Conservation (phyloP, 2,329 filamentous ascomycete species). For the Xylaria digitata region DNA sequence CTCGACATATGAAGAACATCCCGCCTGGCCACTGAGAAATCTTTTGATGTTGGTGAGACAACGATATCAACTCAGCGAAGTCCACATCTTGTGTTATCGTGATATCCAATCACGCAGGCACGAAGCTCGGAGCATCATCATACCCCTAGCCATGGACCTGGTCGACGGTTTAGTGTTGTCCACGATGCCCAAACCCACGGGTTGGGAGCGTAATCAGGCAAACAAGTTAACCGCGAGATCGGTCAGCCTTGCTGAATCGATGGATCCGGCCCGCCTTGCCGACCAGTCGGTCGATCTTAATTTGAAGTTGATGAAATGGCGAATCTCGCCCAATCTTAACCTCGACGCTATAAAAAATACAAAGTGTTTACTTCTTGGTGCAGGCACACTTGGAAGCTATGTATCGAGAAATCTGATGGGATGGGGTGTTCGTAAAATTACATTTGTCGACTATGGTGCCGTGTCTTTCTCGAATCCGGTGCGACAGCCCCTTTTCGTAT, state of each 20-base stretch:
- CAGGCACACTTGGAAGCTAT: constrained; percentile 93
- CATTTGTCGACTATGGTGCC: constrained; percentile 91
- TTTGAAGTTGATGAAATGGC: constrained; percentile 98
- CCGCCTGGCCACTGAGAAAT: constrained; percentile 94
- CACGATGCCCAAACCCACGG: constrained; percentile 87
- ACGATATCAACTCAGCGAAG: constrained; percentile 79
- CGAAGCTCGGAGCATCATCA: constrained; percentile 82
- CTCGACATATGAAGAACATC: constrained; percentile 87
- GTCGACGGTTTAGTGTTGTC: constrained; percentile 57
- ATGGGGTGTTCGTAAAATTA: constrained; percentile 96
- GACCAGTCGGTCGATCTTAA: constrained; percentile 97
- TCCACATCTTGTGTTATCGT: constrained; percentile 90
- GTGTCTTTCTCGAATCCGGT: constrained; percentile 98
- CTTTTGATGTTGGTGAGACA: constrained; percentile 85
- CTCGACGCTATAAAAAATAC: constrained; percentile 90
- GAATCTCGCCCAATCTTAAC: constrained; percentile 87
- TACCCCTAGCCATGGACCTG: constrained; percentile 71
- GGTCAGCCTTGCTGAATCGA: constrained; percentile 88
- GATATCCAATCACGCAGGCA: constrained; percentile 83
- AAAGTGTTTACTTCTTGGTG: constrained; percentile 89
- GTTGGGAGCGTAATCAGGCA: constrained; percentile 87
- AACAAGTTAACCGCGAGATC: constrained; percentile 82
- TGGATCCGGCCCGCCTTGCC: constrained; percentile 88
- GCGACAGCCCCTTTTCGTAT: constrained; percentile 90
- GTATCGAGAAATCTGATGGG: constrained; percentile 92